phyloP scores from a whole-genome alignment of 139 green algal species.

The Tetraselmis chui region DNA sequence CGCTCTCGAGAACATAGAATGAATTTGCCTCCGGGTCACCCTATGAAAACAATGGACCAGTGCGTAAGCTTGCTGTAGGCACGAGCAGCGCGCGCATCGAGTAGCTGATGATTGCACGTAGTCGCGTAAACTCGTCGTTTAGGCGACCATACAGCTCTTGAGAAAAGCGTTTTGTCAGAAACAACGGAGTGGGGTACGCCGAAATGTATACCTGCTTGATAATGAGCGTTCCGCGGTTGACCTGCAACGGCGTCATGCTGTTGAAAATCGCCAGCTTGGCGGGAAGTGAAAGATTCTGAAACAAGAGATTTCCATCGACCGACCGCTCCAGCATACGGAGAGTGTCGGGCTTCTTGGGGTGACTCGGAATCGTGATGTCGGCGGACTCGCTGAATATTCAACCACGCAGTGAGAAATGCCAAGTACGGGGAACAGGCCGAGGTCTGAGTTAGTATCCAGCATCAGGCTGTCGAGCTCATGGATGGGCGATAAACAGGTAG shows the following conservation, averaged over 20 bases:
- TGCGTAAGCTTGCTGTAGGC: background rate
- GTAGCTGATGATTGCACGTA: background rate
- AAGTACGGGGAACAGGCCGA: too few relatives aligned
- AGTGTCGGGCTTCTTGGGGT: background rate
- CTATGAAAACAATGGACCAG: slow-evolving; percentile 4
- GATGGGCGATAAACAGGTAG: too few relatives aligned
- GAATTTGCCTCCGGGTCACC: slow-evolving; percentile 45
- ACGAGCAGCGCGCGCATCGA: background rate
- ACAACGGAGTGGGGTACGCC: background rate
- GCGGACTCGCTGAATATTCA: background rate
- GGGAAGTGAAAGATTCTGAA: slow-evolving; percentile 50
- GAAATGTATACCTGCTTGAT: slow-evolving; percentile 49
- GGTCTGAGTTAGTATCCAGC: too few relatives aligned
- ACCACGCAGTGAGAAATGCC: too few relatives aligned
- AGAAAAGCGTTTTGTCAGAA: background rate
- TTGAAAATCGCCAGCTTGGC: slow-evolving; percentile 65
- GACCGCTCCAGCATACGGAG: slow-evolving; percentile 34
- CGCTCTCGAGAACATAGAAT: slow-evolving; percentile 60
- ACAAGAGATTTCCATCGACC: slow-evolving; percentile 66
- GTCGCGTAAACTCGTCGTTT: background rate
- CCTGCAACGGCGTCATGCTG: slow-evolving; percentile 53
- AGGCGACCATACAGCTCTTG: background rate
- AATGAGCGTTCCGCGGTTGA: slow-evolving; percentile 48
- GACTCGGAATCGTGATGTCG: background rate
- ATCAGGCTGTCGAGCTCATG: too few relatives aligned